Conservation (phyloP, 345 rosid genomes). For the Triadica sebifera region DNA sequence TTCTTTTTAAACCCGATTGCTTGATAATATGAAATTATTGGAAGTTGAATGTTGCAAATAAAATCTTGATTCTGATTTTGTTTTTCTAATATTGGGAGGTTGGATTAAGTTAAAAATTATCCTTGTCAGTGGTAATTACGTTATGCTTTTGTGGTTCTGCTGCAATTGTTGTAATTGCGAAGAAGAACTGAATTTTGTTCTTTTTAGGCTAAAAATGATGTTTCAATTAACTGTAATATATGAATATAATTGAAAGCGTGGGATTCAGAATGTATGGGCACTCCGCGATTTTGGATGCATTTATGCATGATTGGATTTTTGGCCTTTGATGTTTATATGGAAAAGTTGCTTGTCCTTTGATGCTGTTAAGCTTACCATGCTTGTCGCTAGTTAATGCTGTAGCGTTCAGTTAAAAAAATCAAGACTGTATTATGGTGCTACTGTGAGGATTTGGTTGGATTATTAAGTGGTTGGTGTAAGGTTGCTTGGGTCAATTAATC, state of each 20-base stretch:
- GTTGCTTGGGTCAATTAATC: background rate
- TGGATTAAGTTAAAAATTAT: background rate
- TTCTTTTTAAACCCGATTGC: background rate
- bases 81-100: background rate
- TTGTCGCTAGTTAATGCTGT: background rate
- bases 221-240: background rate
- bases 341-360: too few species aligned
- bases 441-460: too few species aligned
- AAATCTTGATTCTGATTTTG: background rate
- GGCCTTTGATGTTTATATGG: too few species aligned
- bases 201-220: background rate
- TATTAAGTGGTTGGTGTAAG: background rate
- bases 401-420: too few species aligned
- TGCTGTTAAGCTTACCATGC: background rate
- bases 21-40: background rate
- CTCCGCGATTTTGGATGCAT: background rate
- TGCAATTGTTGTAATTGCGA: background rate
- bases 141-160: too few species aligned
- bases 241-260: background rate
- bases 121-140: background rate
- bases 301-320: background rate
- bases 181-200: background rate
- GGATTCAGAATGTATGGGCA: background rate
- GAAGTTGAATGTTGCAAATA: background rate
- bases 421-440: background rate